Conservation (phyloP, 2,329 filamentous ascomycete species). For the Cytospora chrysosperma region DNA sequence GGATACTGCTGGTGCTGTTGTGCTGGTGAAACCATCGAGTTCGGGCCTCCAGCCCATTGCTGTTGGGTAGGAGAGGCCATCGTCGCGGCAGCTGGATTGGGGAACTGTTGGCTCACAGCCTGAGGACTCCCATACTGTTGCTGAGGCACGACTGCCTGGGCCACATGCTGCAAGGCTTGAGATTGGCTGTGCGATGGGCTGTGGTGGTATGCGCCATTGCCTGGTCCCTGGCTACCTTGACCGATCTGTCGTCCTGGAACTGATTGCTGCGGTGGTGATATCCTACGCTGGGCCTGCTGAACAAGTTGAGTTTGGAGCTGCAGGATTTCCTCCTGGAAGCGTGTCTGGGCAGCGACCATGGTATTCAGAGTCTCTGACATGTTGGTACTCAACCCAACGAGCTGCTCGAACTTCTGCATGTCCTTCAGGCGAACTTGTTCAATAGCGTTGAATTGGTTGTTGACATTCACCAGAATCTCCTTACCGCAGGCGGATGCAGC, state of each 20-base stretch:
- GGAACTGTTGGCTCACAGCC: conserved; percentile 18
- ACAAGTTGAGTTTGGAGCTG: conserved; percentile 44
- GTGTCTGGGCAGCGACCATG: conserved; percentile 66
- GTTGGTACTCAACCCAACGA: conserved; percentile 65
- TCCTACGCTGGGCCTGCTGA: conserved; percentile 28
- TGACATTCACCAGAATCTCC: conserved; percentile 65
- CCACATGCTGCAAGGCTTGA: conserved; percentile 21
- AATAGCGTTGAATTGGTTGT: conserved; percentile 50
- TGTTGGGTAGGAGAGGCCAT: conserved; percentile 12
- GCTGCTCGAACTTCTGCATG: conserved; percentile 67
- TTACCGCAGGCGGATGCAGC: conserved; percentile 66
- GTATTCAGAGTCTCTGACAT: conserved; percentile 68
- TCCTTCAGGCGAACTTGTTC: conserved; percentile 53
- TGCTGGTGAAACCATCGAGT: conserved; percentile 13
- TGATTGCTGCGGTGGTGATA: conserved; percentile 22
- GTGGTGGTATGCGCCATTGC: conserved; percentile 21
- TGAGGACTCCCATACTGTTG: conserved; percentile 20
- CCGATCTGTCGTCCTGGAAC: conserved; percentile 26
- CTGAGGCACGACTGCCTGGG: conserved; percentile 9
- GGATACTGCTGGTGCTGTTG: conserved; percentile 17
- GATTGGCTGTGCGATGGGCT: conserved; percentile 22
- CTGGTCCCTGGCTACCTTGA: conserved; percentile 27
- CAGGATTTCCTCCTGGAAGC: conserved; percentile 65
- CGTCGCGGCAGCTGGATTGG: conserved; percentile 16
- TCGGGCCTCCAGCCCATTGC: conserved; percentile 16